Evolutionary conservation across 2,329 filamentous ascomycete genomes (phyloP), one percentile per base, ranked within the genome.

Genomic region (Didymella glomerata): DNA sequence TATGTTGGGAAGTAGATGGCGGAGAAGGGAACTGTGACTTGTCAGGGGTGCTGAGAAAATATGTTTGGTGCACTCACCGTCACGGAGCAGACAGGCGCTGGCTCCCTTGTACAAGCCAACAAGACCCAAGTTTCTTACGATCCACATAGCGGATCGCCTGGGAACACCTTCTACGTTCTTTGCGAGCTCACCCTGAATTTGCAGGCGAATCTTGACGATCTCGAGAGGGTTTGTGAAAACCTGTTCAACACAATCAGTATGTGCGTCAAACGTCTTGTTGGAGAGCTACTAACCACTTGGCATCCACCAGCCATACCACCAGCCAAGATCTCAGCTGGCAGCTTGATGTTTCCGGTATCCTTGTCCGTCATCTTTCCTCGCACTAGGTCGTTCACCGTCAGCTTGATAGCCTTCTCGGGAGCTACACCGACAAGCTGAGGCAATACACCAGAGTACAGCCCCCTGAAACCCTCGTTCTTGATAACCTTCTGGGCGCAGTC

Each of bases 1-100:
- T 99, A 99, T 22, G 93, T 90, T 2, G 95, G 94, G 87, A 99
- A 99, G 83, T 99, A 99, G 75, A 99, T 99, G 71, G 92, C 93
- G 20, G 94, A 98, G 83, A 99, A 99, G 44, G 95, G 95, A 40
- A 98, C 92, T 79, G 53, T 5, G 11, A 28, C 25, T 51, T 60
- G 57, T 76, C 58, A 67, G 55, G 30, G 40, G 22, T 44, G 16
- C 14, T 48, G 20, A 32, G 16, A 13, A 9, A 14, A 20, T 9
- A 8, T 20, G 2, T 24, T 20, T n/a, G n/a, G 49, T 27, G 65
- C 36, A 62, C 69, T 68, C 60, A 76, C 71, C 74, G 78, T 99
- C 95, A 68, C 95, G 93, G 65, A 98, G 86, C 71, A 99, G 83
- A 81, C 95, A 99, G 20, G 95, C 95, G 44, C 89, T 92, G 20